Evolutionary conservation across 1,284 basidiomycete genomes (phyloP), one percentile per base, ranked within the genome.

Genomic region (Cutaneotrichosporon sp.): DNA sequence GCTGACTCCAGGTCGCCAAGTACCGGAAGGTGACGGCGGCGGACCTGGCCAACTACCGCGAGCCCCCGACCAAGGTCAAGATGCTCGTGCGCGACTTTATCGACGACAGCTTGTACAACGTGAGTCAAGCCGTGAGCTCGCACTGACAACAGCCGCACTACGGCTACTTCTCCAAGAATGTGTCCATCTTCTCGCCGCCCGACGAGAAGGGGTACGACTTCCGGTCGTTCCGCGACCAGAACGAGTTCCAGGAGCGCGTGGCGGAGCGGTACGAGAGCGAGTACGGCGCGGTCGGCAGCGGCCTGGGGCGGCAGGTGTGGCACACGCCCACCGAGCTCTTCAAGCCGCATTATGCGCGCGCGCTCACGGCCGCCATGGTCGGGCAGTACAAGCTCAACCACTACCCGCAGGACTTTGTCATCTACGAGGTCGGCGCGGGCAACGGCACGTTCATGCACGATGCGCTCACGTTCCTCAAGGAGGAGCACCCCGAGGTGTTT

Each of bases 291-390:
- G 62, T 18, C 84, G 83, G 83, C 55, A 82, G 82, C 46, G 84
- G 90, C 3, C 86, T 90, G 16, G 93, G 93, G 6, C 85, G 87
- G 70, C 97, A 99, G 78, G 84, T 99, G 58, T 99, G 97, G 97
- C 97, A 99, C 81, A 99, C 97, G 0, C 97, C 97, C 0, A 97
- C 94, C 2, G 95, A 99, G 77, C 82, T 99, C 43, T 98, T 99
- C 84, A 93, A 95, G 92, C 97, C 97, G 11, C 91, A 89, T 84
- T 99, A 95, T 73, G 95, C 93, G 34, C 87, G 89, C 70, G 89
- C 95, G 33, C 87, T 99, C 54, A 92, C 91, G 4, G 86, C 88
- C 57, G 97, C 92, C 72, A 84, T 98, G 24, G 86, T 93, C 24
- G 88, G 89, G 0, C 91, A 95, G 73, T 97, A 98, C 80, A 87